A percentile compares a stretch with the other conserved stretches of the same genome.
Evolutionary conservation across 306 rosid species (phyloP).

Genomic region (Urtica urens): DNA sequence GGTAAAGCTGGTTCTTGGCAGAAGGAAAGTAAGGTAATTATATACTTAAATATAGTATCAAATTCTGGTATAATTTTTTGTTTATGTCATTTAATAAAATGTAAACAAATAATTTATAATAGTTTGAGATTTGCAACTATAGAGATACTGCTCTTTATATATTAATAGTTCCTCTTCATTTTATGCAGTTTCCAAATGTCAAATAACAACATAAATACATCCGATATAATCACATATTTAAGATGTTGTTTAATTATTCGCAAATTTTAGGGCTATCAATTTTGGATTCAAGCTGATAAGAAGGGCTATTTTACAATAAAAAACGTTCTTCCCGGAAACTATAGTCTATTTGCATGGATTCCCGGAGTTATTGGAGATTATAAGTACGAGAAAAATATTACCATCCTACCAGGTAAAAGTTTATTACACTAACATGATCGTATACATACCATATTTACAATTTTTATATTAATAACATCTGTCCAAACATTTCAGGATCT

Average conservation of each 20-base stretch:
- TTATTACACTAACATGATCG: background rate
- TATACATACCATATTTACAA: background rate
- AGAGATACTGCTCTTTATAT: too few species aligned
- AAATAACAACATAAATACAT: too few species aligned
- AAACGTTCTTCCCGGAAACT: slow-evolving; percentile 46
- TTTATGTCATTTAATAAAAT: too few species aligned
- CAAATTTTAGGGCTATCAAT: slow-evolving; percentile 41
- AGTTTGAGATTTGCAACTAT: too few species aligned
- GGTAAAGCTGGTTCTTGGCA: slow-evolving; percentile 79
- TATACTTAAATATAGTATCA: background rate
- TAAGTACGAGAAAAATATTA: slow-evolving; percentile 25
- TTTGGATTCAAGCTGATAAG: slow-evolving; percentile 50
- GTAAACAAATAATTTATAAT: too few species aligned
- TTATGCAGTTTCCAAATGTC: too few species aligned
- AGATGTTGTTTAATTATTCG: background rate
- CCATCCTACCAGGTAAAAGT: slow-evolving; percentile 36
- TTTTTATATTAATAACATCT: background rate
- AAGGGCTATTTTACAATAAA: slow-evolving; percentile 41
- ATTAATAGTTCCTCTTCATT: too few species aligned
- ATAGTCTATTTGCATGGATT: slow-evolving; percentile 64
- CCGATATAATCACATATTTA: background rate
- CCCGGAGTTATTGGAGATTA: slow-evolving; percentile 77
- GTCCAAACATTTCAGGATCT: slow-evolving; percentile 23
- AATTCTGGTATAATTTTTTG: too few species aligned
- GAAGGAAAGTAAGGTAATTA: slow-evolving; percentile 51